Evolutionary conservation across 306 rosid species (phyloP).

Genomic region (Sicyos edulis): DNA sequence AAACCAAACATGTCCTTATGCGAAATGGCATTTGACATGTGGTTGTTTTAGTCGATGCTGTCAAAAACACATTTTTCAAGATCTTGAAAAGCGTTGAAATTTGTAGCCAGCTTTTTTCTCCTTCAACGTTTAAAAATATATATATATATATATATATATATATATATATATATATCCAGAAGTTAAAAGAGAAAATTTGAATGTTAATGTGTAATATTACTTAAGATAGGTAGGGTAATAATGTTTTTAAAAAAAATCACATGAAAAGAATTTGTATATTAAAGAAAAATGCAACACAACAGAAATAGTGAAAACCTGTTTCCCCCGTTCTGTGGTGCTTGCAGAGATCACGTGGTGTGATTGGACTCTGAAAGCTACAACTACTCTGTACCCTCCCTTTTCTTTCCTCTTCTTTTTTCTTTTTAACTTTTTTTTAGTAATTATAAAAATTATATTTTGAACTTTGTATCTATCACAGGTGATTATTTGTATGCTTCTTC

Average conservation of each 20-base stretch:
- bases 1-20: too few relatives aligned
- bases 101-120: not conserved
- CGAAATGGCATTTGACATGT: not conserved
- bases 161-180: not conserved
- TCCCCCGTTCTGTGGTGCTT: not conserved
- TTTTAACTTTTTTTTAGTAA: too few relatives aligned
- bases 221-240: not conserved
- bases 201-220: not conserved
- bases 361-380: constrained; percentile 11
- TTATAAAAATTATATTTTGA: too few relatives aligned
- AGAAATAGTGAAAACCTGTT: not conserved
- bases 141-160: not conserved
- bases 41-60: not conserved
- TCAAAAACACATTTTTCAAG: constrained; percentile 10
- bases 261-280: not conserved
- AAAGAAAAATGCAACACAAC: not conserved
- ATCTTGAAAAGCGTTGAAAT: not conserved
- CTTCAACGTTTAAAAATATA: not conserved
- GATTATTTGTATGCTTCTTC: too few relatives aligned
- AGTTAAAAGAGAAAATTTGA: too few relatives aligned
- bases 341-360: constrained; percentile 18
- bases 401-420: not conserved
- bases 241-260: not conserved
- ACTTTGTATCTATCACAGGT: too few relatives aligned
- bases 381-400: not conserved